Conservation (phyloP, 176 grass and related monocot genomes). For the Urochloa ruziziensis region DNA sequence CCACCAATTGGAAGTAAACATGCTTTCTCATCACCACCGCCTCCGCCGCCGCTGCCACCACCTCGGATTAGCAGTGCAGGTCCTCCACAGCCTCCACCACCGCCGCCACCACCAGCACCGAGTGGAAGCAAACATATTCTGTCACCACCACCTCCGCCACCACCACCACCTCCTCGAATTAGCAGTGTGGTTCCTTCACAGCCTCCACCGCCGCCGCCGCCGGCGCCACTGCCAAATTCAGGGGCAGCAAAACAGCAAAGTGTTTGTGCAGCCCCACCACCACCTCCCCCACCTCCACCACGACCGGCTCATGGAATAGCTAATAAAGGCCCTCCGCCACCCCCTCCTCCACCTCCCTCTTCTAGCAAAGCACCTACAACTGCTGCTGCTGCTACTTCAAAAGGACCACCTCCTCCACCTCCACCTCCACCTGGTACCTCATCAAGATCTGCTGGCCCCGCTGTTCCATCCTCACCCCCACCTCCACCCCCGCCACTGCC, state of each 20-base stretch:
- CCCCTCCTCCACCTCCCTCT: conserved; percentile 31
- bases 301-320: conserved; percentile 13
- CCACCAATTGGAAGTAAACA: conserved; percentile 15
- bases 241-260: conserved; percentile 33
- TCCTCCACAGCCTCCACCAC: background rate
- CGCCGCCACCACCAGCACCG: background rate
- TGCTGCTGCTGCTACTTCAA: conserved; percentile 23
- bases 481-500: conserved; percentile 44
- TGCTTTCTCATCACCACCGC: background rate
- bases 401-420: conserved; percentile 41
- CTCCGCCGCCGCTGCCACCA: background rate
- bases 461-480: conserved; percentile 31
- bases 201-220: background rate
- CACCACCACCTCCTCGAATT: conserved; percentile 10
- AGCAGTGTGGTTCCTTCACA: background rate
- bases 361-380: conserved; percentile 33
- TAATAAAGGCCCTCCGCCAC: conserved; percentile 35
- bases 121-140: conserved; percentile 19
- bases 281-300: conserved; percentile 28
- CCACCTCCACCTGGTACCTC: background rate
- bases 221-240: conserved; percentile 17
- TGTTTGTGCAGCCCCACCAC: conserved; percentile 19
- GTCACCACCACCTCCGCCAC: background rate
- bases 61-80: background rate
- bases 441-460: conserved; percentile 5